These are phyloP conservation scores for Rhynchosporium agropyri DNA, from an alignment of 2,329 filamentous ascomycete genomes.

Conservation along the genomic window DNA sequence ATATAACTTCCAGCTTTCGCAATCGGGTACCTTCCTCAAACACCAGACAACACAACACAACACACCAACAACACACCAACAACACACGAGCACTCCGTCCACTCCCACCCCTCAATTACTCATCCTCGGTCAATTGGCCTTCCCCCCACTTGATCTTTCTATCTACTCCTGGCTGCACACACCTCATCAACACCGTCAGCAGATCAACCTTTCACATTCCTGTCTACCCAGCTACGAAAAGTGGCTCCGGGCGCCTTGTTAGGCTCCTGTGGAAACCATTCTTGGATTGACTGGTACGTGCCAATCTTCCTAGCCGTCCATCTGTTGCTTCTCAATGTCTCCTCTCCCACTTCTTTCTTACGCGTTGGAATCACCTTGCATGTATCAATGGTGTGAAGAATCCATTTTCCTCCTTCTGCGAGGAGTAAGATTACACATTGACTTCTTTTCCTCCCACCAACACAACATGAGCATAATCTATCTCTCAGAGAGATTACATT, in stretches of 20 bases:
- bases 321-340: background rate
- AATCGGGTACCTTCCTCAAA: background rate
- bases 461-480: background rate
- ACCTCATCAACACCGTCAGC: background rate
- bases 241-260: conserved; percentile 13
- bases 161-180: background rate
- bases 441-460: background rate
- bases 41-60: background rate
- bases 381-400: background rate
- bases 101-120: background rate
- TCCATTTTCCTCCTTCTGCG: background rate
- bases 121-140: conserved; percentile 3
- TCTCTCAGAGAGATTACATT: background rate
- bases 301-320: background rate
- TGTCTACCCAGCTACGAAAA: conserved; percentile 1
- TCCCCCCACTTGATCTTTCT: background rate
- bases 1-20: background rate
- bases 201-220: background rate
- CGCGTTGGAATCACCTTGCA: background rate
- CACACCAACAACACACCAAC: background rate
- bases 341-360: background rate
- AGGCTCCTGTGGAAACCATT: conserved; percentile 2
- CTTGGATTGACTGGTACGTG: background rate
- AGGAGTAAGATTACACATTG: background rate
- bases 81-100: background rate